Evolutionary conservation across 345 rosid species (phyloP), one percentile per base, ranked within the genome.

Genomic region (Streptanthus diversifolius): DNA sequence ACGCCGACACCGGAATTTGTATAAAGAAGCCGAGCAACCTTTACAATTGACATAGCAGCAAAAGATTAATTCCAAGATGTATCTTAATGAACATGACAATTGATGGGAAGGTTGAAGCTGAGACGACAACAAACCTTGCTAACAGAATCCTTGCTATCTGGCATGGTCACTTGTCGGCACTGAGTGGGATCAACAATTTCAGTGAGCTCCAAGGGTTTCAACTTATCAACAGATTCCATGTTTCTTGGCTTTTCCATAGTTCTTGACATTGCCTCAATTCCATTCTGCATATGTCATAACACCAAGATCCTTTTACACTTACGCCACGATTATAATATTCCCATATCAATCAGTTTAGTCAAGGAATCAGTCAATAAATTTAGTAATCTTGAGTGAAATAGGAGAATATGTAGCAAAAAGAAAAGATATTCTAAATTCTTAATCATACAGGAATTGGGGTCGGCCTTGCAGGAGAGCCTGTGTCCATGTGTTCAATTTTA

Each of bases 191-290:
- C 89, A 70, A 82, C 77, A 68, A 95, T 87, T 79, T 95, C 99
- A 32, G 84, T 76, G 69, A 86, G 82, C 77, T 88, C 91, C 95
- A 90, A 89, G 17, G 95, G 82, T 80, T 87, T 95, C 51, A 87
- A 52, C 80, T 86, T 95, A 30, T 89, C 99, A 52, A 67, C 62
- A 43, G 78, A 62, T n/a, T 88, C 99, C 43, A 79, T 58, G 51
- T 66, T 72, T 80, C 93, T 87, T 22, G 97, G 88, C 79, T 88
- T 91, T 81, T 95, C 98, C 64, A 82, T 66, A 78, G 83, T 83
- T 88, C 97, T 83, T 72, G 84, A 83, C 80, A 84, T 72, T 58
- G 91, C 81, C 75, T 89, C 97, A 66, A 91, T 85, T 70, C 95
- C 99, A 81, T 91, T 95, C 99, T 93, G 57, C 68, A 71, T 19